These are phyloP conservation scores for Bryum argenteum DNA, from an alignment of 225 moss, liverwort and hornwort species.

Conservation along the genomic window DNA sequence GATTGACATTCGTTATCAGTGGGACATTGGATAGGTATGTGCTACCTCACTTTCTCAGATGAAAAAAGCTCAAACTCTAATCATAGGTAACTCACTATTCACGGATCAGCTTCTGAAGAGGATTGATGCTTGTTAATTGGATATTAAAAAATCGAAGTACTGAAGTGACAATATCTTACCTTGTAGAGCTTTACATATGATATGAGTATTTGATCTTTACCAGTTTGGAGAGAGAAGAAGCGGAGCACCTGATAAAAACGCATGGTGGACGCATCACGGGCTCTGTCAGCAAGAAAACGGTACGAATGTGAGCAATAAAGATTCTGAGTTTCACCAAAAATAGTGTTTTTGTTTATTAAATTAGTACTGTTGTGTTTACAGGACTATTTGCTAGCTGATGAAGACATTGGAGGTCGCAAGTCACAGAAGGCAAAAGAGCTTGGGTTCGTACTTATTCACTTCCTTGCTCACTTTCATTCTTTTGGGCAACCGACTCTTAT, in stretches of 20 bases:
- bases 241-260: constrained; percentile 81
- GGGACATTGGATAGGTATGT: constrained; percentile 94
- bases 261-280: constrained; percentile 91
- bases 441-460: constrained; percentile 57
- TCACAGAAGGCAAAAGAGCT: constrained; percentile 89
- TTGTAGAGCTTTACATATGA: background rate
- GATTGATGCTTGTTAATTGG: too few relatives aligned
- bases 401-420: constrained; percentile 87
- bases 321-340: too few relatives aligned
- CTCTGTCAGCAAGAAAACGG: constrained; percentile 98
- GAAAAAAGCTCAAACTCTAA: too few relatives aligned
- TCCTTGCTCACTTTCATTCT: constrained; percentile 13
- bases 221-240: constrained; percentile 99
- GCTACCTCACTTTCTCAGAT: too few relatives aligned
- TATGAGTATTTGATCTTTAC: background rate
- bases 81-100: too few relatives aligned
- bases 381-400: constrained; percentile 89
- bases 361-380: constrained; percentile 33
- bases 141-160: too few relatives aligned
- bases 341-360: background rate
- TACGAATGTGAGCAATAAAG: constrained; percentile 28
- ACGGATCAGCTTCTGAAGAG: too few relatives aligned
- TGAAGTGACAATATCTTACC: background rate
- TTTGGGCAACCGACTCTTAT: background rate
- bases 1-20: constrained; percentile 85